Conservation (phyloP, 495 filamentous ascomycete genomes). For the Chaetomium fimeti region DNA sequence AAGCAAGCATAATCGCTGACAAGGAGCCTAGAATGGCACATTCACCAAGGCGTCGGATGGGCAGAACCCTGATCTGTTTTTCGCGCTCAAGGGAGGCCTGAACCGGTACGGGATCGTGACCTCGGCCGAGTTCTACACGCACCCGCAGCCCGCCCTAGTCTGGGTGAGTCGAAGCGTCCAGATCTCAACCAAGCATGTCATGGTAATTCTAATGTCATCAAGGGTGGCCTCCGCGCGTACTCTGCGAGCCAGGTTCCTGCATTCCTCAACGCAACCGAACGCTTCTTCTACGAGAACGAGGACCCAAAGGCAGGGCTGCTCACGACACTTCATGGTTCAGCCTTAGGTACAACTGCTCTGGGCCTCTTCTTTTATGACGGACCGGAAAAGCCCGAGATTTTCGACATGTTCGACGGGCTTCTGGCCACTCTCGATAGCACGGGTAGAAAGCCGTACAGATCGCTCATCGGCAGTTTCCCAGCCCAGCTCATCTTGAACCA, state of each 20-base stretch:
- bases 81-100: slow-evolving; percentile 55
- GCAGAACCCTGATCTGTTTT: slow-evolving; percentile 53
- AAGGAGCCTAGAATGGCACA: slow-evolving; percentile 26
- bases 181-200: no score
- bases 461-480: slow-evolving; percentile 39
- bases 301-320: slow-evolving; percentile 52
- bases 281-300: slow-evolving; percentile 46
- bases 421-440: slow-evolving; percentile 45
- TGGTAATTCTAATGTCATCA: slow-evolving; percentile 10
- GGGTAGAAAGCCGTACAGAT: slow-evolving; percentile 52
- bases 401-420: slow-evolving; percentile 57
- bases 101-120: slow-evolving; percentile 56
- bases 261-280: slow-evolving; percentile 53
- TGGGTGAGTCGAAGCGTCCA: slow-evolving; percentile 12
- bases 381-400: slow-evolving; percentile 53
- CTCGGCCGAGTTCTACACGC: slow-evolving; percentile 48
- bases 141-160: slow-evolving; percentile 33
- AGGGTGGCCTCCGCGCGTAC: slow-evolving; percentile 50
- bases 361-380: slow-evolving; percentile 61
- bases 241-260: slow-evolving; percentile 28
- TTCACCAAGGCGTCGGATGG: slow-evolving; percentile 23
- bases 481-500: slow-evolving; percentile 22
- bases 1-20: neutral
- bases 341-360: slow-evolving; percentile 53
- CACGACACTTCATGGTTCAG: slow-evolving; percentile 45